Conservation (phyloP, 23 red algal species). For the Agarophyton chilense region DNA sequence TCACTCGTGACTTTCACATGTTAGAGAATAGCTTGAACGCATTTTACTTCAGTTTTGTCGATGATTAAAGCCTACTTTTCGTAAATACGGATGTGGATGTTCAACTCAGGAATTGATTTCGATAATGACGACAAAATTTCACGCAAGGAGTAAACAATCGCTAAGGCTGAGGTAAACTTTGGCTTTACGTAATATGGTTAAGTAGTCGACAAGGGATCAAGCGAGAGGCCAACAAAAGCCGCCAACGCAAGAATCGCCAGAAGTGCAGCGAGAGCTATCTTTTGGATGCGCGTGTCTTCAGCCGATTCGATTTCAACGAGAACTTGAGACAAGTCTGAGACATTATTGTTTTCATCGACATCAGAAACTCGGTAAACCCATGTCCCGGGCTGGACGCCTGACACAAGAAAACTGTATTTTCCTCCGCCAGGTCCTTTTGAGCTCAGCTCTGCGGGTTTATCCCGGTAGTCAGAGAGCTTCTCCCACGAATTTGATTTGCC, state of each 20-base stretch:
- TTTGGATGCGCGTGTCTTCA: slow-evolving; percentile 73
- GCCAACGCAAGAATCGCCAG: slow-evolving; percentile 53
- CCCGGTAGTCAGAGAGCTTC: slow-evolving; percentile 80
- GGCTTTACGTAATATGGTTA: background rate
- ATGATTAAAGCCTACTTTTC: background rate
- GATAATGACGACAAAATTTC: background rate
- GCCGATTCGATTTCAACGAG: slow-evolving; percentile 82
- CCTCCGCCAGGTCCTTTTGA: slow-evolving; percentile 88
- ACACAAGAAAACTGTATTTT: slow-evolving; percentile 77
- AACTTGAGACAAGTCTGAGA: slow-evolving; percentile 80
- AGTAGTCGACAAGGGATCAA: slow-evolving; percentile 73
- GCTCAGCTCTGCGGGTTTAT: slow-evolving; percentile 65
- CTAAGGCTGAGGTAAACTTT: background rate
- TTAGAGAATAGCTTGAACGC: background rate
- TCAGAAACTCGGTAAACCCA: slow-evolving; percentile 97
- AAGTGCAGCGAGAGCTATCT: slow-evolving; percentile 75
- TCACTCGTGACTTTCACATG: slow-evolving; percentile 29
- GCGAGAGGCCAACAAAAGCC: slow-evolving; percentile 49
- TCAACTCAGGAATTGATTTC: background rate
- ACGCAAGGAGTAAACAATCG: background rate
- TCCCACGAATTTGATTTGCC: slow-evolving; percentile 78
- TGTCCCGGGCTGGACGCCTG: slow-evolving; percentile 57
- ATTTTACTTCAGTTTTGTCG: background rate
- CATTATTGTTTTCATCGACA: slow-evolving; percentile 64
- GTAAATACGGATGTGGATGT: background rate